Percentiles rank a stretch among this genome's conserved stretches.
phyloP scores from a whole-genome alignment of 2,329 filamentous ascomycete species.

The Xylaria sp. region DNA sequence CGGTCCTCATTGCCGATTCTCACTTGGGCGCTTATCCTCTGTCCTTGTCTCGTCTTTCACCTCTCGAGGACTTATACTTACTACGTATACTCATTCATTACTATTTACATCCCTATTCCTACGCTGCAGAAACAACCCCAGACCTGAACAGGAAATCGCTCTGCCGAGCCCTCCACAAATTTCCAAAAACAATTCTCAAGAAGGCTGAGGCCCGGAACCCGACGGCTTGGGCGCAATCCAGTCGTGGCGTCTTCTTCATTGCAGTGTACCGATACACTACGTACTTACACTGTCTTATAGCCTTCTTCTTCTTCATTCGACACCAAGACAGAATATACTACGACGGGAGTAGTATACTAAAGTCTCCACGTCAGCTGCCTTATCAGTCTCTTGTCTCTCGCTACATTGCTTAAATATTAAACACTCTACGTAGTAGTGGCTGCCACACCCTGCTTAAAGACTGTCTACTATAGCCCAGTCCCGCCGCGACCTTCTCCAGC shows the following conservation, averaged over 20 bases:
- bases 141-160: constrained; percentile 30
- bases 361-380: constrained; percentile 26
- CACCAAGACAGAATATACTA: constrained; percentile 13
- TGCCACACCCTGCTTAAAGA: constrained; percentile 28
- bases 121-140: constrained; percentile 22
- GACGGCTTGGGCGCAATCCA: constrained; percentile 19
- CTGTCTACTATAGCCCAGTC: constrained; percentile 29
- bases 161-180: constrained; percentile 31
- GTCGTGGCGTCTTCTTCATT: constrained; percentile 9
- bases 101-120: constrained; percentile 27
- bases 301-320: constrained; percentile 17
- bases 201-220: constrained; percentile 17
- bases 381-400: constrained; percentile 23
- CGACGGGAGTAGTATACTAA: not conserved
- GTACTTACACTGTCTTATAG: not conserved
- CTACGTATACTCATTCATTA: not conserved
- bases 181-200: constrained; percentile 31
- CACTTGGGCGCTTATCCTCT: constrained; percentile 15
- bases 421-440: constrained; percentile 30
- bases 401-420: not conserved
- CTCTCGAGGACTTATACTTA: constrained; percentile 17
- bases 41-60: constrained; percentile 1
- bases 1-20: constrained; percentile 8
- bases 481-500: constrained; percentile 22
- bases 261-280: not conserved